A percentile compares a stretch with the other conserved stretches of the same genome.
These are phyloP conservation scores for Boletus tylopilopsis DNA, from an alignment of 768 basidiomycete species.

Conservation along the genomic window DNA sequence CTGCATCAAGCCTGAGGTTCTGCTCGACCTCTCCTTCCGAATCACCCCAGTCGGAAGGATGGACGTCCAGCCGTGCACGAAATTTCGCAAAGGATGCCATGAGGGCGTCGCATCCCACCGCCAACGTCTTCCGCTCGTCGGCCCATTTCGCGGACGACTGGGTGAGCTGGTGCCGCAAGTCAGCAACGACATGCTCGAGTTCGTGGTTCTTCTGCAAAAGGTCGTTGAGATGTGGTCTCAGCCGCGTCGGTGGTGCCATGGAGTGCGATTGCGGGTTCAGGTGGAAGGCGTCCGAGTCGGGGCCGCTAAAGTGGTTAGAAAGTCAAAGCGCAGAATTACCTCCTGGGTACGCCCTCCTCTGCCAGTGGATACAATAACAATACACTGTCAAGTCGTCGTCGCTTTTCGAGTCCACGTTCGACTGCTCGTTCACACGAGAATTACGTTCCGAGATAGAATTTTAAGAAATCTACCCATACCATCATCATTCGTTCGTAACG, in stretches of 20 bases:
- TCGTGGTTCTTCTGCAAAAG: slow-evolving; percentile 28
- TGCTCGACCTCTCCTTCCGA: slow-evolving; percentile 25
- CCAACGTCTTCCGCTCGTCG: slow-evolving; percentile 25
- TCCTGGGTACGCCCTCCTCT: background rate
- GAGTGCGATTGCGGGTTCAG: background rate
- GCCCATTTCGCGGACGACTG: slow-evolving; percentile 28
- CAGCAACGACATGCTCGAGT: slow-evolving; percentile 27
- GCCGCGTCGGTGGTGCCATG: slow-evolving; percentile 25
- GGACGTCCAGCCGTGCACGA: slow-evolving; percentile 22
- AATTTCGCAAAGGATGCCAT: slow-evolving; percentile 32
- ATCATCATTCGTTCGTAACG: background rate
- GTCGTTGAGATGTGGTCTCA: slow-evolving; percentile 27
- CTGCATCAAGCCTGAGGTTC: slow-evolving; percentile 17
- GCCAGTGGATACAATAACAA: too few relatives aligned
- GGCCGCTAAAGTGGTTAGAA: background rate
- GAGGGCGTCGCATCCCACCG: slow-evolving; percentile 21
- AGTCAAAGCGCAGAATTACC: background rate
- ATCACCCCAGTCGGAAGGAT: slow-evolving; percentile 19
- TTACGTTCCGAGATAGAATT: slow-evolving; percentile 1
- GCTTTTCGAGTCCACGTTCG: background rate
- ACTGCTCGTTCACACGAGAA: slow-evolving; percentile 16
- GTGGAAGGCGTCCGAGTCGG: background rate
- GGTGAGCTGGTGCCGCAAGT: slow-evolving; percentile 27
- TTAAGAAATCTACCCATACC: background rate
- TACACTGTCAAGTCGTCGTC: background rate